These are phyloP conservation scores for Brassica nigra DNA, from an alignment of 345 rosid species.

Conservation along the genomic window DNA sequence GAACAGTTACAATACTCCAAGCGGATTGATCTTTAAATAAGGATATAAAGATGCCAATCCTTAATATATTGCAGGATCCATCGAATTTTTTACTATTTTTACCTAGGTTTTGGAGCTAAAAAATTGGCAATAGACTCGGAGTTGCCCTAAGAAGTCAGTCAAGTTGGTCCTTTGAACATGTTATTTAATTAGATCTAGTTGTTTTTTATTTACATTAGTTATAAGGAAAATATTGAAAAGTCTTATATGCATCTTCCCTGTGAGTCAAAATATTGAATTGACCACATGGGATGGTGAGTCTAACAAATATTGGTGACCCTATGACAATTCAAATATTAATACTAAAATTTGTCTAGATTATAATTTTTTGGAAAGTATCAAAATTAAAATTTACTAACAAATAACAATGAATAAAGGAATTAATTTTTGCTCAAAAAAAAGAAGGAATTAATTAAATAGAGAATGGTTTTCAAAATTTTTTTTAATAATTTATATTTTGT, in stretches of 20 bases:
- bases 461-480: not conserved
- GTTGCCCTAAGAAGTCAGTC: constrained; percentile 20
- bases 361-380: not conserved
- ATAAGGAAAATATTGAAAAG: constrained; percentile 3
- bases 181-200: not conserved
- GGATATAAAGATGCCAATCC: too few species aligned
- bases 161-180: constrained; percentile 28
- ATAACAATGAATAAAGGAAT: not conserved
- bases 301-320: constrained; percentile 25
- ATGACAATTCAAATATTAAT: not conserved
- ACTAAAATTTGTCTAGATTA: constrained; percentile 1
- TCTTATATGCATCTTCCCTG: constrained; percentile 10
- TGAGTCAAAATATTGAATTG: constrained; percentile 33
- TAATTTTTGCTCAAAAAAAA: not conserved
- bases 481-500: not conserved
- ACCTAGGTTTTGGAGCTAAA: too few species aligned
- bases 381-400: not conserved
- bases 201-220: not conserved
- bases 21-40: too few species aligned
- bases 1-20: too few species aligned
- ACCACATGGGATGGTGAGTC: constrained; percentile 25
- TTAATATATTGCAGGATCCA: too few species aligned
- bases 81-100: too few species aligned
- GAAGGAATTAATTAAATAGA: not conserved
- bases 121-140: too few species aligned